phyloP scores from a whole-genome alignment of 495 filamentous ascomycete genomes.

The Tricharina praecox region DNA sequence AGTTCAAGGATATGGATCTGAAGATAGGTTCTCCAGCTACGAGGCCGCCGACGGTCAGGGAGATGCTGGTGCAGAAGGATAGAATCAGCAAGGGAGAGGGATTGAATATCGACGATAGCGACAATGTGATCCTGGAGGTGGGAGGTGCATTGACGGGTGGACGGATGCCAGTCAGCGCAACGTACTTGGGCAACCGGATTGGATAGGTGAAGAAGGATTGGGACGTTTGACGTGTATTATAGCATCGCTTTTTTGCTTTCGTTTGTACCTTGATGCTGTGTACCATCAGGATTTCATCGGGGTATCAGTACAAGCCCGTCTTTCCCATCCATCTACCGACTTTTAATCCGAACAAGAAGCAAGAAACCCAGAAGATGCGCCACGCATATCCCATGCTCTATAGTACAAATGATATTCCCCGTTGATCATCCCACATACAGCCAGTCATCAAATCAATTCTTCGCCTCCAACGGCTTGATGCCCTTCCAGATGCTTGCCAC shows the following conservation, averaged over 20 bases:
- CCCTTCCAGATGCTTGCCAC: conserved; percentile 95
- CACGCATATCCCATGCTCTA: conserved; percentile 5
- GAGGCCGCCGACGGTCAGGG: conserved; percentile 35
- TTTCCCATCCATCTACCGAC: conserved; percentile 3
- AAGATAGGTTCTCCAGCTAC: conserved; percentile 28
- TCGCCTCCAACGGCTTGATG: conserved; percentile 42
- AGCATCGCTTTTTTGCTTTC: conserved; percentile 2
- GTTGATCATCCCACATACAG: neutral
- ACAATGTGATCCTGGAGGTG: conserved; percentile 1
- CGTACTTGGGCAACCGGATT: neutral
- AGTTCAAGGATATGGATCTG: conserved; percentile 45
- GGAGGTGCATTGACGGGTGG: conserved; percentile 5
- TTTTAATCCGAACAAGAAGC: conserved; percentile 1
- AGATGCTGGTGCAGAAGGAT: conserved; percentile 29
- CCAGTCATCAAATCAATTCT: neutral
- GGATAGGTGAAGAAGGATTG: neutral
- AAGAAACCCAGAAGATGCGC: conserved; percentile 1
- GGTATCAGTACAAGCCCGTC: neutral
- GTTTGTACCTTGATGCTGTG: neutral
- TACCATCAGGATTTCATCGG: neutral
- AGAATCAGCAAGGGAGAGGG: neutral
- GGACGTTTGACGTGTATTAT: conserved; percentile 1
- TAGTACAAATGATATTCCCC: conserved; percentile 1
- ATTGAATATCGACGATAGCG: neutral
- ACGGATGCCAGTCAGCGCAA: neutral